A percentile compares a stretch with the other conserved stretches of the same genome.
These are phyloP conservation scores for Cotoneaster glaucophyllus DNA, from an alignment of 306 rosid species.

Conservation along the genomic window DNA sequence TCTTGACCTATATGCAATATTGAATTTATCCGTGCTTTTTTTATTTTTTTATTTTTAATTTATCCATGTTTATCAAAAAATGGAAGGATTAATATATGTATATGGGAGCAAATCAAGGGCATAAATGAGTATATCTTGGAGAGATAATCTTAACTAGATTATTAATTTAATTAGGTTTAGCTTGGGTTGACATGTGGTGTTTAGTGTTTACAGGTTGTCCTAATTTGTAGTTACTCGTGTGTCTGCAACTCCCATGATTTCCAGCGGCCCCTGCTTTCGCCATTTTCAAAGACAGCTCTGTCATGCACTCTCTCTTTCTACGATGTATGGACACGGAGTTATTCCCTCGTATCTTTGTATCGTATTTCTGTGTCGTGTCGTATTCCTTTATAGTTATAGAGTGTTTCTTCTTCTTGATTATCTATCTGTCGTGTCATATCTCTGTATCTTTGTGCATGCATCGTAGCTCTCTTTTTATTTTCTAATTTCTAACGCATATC, in stretches of 20 bases:
- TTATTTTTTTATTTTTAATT: too few species aligned
- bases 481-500: too few species aligned
- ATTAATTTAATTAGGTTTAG: background rate
- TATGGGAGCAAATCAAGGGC: background rate
- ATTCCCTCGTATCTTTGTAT: rapidly evolving
- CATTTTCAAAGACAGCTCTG: conserved; percentile 6
- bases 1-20: too few species aligned
- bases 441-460: too few species aligned
- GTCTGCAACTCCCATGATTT: conserved; percentile 14
- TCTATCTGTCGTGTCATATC: too few species aligned
- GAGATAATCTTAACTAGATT: background rate
- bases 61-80: background rate
- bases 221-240: conserved; percentile 28
- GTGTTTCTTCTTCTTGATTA: too few species aligned
- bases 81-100: background rate
- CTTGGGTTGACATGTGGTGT: background rate
- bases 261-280: conserved; percentile 8
- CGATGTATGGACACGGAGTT: too few species aligned
- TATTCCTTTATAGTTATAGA: too few species aligned
- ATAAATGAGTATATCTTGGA: background rate
- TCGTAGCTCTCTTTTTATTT: too few species aligned
- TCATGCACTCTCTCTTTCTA: background rate
- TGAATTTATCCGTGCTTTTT: too few species aligned
- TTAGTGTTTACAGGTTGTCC: conserved; percentile 50
- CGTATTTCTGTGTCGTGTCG: too few species aligned